Conservation (phyloP, 345 rosid species). For the Gossypium ekmanianum region DNA sequence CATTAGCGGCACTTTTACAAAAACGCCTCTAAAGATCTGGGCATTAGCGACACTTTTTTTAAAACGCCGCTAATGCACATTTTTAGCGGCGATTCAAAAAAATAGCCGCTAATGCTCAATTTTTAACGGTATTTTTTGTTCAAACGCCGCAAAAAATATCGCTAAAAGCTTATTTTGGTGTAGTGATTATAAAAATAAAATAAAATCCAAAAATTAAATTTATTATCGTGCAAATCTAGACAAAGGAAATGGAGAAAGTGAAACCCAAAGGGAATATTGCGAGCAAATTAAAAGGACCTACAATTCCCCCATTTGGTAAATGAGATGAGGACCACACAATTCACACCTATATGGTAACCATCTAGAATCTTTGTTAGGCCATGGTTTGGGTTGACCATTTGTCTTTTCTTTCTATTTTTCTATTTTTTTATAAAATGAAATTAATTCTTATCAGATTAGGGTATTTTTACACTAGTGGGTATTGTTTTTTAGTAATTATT, state of each 20-base stretch:
- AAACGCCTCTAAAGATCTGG: too few relatives aligned
- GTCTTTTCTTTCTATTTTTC: not conserved
- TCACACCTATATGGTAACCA: not conserved
- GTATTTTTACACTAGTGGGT: not conserved
- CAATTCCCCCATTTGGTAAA: not conserved
- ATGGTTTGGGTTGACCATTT: not conserved
- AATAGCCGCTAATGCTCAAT: too few relatives aligned
- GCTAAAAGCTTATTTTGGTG: too few relatives aligned
- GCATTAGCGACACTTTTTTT: too few relatives aligned
- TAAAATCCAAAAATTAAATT: too few relatives aligned
- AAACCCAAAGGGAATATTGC: not conserved
- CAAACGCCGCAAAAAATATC: too few relatives aligned
- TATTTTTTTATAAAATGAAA: not conserved
- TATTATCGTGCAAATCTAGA: too few relatives aligned
- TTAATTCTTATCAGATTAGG: not conserved
- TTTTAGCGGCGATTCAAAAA: too few relatives aligned
- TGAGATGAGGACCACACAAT: not conserved
- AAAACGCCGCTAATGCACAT: too few relatives aligned
- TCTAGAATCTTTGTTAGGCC: not conserved
- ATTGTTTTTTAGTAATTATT: not conserved
- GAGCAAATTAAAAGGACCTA: not conserved
- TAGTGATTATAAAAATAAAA: too few relatives aligned
- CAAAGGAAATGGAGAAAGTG: not conserved
- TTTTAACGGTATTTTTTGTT: too few relatives aligned
- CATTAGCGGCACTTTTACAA: too few relatives aligned